These are phyloP conservation scores for Boletales sp. DNA, from an alignment of 768 basidiomycete species.

Conservation along the genomic window DNA sequence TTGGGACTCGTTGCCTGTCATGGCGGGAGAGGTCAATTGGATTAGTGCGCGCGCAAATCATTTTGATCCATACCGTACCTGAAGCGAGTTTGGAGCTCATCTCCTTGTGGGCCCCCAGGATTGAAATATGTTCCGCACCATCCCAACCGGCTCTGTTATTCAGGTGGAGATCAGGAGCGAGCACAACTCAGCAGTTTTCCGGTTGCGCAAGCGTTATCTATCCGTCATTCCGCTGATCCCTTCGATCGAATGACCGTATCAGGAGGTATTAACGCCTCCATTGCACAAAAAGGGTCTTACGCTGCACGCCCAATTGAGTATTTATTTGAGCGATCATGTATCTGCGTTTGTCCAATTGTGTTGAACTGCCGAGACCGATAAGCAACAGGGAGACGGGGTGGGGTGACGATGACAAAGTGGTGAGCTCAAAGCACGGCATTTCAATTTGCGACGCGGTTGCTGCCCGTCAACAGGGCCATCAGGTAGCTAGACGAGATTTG, in stretches of 20 bases:
- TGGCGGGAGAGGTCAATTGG: background rate
- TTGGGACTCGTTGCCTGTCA: background rate
- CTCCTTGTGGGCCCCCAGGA: background rate
- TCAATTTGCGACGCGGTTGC: background rate
- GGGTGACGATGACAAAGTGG: background rate
- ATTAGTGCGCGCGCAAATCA: background rate
- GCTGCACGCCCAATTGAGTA: background rate
- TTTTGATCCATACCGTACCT: constrained; percentile 4
- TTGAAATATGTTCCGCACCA: background rate
- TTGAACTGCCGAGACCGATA: background rate
- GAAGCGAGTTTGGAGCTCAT: constrained; percentile 7
- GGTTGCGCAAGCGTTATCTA: background rate
- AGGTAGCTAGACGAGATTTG: background rate
- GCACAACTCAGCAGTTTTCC: background rate
- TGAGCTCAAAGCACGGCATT: background rate
- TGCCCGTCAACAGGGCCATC: background rate
- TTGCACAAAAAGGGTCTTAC: background rate
- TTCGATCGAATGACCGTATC: background rate
- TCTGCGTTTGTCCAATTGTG: background rate
- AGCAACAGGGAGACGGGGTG: background rate
- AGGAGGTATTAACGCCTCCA: background rate
- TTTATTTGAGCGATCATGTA: background rate
- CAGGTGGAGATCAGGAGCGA: constrained; percentile 4
- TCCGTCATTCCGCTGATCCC: background rate
- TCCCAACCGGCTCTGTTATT: background rate